These are phyloP conservation scores for Nemania bipapillata DNA, from an alignment of 2,329 filamentous ascomycete species.

Conservation along the genomic window DNA sequence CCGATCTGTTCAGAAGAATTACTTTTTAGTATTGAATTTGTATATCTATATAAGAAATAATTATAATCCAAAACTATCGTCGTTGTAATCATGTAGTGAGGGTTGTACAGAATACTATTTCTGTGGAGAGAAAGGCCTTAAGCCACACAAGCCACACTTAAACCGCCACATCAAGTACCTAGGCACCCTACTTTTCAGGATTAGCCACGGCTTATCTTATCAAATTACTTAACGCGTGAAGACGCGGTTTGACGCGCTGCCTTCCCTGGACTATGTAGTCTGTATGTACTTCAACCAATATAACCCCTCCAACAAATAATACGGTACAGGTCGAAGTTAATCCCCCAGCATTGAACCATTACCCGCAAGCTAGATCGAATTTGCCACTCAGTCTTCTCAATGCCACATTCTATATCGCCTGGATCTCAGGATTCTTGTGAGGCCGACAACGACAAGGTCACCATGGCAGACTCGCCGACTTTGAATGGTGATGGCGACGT, in stretches of 20 bases:
- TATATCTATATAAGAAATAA: no score
- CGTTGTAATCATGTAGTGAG: no score
- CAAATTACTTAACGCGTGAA: conserved; percentile 24
- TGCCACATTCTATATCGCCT: conserved; percentile 61
- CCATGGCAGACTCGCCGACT: conserved; percentile 51
- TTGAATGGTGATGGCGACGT: conserved; percentile 54
- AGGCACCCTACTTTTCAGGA: no score
- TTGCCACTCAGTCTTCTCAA: conserved; percentile 39
- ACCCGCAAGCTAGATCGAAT: not conserved
- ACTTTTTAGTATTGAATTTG: no score
- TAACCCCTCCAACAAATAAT: conserved; percentile 11
- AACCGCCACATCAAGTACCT: no score
- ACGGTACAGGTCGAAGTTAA: not conserved
- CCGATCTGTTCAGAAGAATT: no score
- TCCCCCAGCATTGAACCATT: not conserved
- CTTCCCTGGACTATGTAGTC: conserved; percentile 1
- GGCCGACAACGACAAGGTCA: conserved; percentile 52
- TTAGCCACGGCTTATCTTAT: not conserved
- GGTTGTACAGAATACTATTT: no score
- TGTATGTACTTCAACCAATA: no score
- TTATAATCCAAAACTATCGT: no score
- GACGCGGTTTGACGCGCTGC: conserved; percentile 22
- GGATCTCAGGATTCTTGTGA: conserved; percentile 47
- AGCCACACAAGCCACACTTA: no score
- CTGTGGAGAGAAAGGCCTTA: no score